These are phyloP conservation scores for Pseudogymnoascus sp. DNA, from an alignment of 2,329 filamentous ascomycete genomes.

Conservation along the genomic window DNA sequence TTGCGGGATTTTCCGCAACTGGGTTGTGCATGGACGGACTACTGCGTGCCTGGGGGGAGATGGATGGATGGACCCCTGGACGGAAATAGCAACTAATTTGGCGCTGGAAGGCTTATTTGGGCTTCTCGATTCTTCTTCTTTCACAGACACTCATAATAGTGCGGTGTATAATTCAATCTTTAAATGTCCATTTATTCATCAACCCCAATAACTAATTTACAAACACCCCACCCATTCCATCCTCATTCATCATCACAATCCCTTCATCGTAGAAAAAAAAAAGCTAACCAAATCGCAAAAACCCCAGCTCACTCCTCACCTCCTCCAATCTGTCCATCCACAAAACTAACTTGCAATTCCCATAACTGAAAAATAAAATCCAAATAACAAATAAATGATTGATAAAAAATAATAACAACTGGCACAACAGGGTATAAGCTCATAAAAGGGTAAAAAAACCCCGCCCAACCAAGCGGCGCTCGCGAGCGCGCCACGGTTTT, in stretches of 20 bases:
- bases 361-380: neutral
- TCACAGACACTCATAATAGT: neutral
- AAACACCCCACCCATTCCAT: neutral
- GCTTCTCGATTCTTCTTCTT: neutral
- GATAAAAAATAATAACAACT: neutral
- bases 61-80: neutral
- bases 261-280: neutral
- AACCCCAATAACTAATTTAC: constrained; percentile 1
- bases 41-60: neutral
- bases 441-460: neutral
- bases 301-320: neutral
- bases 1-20: constrained; percentile 4
- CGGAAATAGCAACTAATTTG: neutral
- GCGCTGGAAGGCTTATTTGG: neutral
- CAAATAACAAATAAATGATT: neutral
- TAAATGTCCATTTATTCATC: constrained; percentile 6
- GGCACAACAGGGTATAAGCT: constrained; percentile 5
- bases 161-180: neutral
- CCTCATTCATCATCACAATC: constrained; percentile 2
- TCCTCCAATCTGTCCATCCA: neutral
- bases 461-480: neutral
- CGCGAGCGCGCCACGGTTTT: neutral
- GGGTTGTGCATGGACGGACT: neutral
- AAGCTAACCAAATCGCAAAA: neutral
- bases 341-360: neutral